Conservation (phyloP, 306 rosid genomes). For the Dalbergia oliveri region DNA sequence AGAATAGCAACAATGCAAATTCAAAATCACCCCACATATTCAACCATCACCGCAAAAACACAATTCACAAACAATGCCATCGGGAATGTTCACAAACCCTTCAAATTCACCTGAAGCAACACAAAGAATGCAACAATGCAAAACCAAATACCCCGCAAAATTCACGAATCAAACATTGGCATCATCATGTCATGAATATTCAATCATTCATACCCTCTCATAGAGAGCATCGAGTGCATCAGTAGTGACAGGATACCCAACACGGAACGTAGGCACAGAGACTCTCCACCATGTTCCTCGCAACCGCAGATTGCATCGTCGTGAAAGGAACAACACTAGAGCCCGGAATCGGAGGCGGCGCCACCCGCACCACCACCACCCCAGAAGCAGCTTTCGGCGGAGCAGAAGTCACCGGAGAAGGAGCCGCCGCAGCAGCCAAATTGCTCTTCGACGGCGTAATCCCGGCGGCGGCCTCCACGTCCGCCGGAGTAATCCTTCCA, state of each 20-base stretch:
- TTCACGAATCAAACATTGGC: neutral
- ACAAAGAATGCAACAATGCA: no score
- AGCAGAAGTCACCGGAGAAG: slow-evolving; percentile 41
- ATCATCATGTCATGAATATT: neutral
- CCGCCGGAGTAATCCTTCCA: slow-evolving; percentile 76
- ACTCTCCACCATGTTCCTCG: slow-evolving; percentile 90
- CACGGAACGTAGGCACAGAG: slow-evolving; percentile 89
- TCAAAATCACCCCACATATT: neutral
- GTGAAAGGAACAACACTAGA: slow-evolving; percentile 81
- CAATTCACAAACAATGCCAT: neutral
- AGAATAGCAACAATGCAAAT: neutral
- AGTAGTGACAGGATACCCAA: slow-evolving; percentile 78
- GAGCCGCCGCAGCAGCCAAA: slow-evolving; percentile 45
- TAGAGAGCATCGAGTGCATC: slow-evolving; percentile 79
- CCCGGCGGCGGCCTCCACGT: slow-evolving; percentile 82
- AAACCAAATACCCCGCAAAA: no score
- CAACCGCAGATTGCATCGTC: slow-evolving; percentile 83
- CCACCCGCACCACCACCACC: slow-evolving; percentile 35
- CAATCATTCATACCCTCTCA: slow-evolving; percentile 58
- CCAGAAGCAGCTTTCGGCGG: slow-evolving; percentile 49
- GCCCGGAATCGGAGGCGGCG: slow-evolving; percentile 67
- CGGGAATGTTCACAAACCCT: no score
- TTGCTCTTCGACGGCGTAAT: slow-evolving; percentile 61
- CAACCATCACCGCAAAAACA: neutral
- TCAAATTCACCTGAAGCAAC: no score